Evolutionary conservation across 768 basidiomycete species (phyloP).

Genomic region (Auricularia cornea): DNA sequence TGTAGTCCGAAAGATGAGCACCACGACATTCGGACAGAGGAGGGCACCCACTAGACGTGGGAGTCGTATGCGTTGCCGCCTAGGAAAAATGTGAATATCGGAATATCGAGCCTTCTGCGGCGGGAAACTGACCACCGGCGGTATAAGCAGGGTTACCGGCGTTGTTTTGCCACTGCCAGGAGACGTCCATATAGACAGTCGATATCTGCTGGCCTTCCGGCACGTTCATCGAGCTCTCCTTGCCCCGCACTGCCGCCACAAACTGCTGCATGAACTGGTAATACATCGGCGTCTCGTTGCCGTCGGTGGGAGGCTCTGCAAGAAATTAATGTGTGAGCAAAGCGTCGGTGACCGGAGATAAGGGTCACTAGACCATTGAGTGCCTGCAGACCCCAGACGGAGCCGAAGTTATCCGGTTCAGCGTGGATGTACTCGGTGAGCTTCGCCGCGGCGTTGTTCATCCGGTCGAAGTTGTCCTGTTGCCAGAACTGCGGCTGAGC

Average conservation of each 20-base stretch:
- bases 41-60: not conserved
- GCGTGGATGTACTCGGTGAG: not conserved
- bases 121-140: no score
- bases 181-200: not conserved
- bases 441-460: not conserved
- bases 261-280: not conserved
- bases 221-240: not conserved
- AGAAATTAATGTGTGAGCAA: not conserved
- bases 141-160: not conserved
- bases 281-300: not conserved
- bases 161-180: not conserved
- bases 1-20: not conserved
- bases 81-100: not conserved
- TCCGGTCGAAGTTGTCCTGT: not conserved
- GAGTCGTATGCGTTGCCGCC: not conserved
- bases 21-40: not conserved
- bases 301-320: not conserved
- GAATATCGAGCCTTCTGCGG: no score
- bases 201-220: not conserved
- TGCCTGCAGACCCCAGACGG: not conserved
- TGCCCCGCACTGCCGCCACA: not conserved
- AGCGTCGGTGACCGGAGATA: no score
- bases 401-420: not conserved
- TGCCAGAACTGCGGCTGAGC: constrained; percentile 1
- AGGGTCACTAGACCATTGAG: not conserved